These are phyloP conservation scores for Megacollybia marginata DNA, from an alignment of 768 basidiomycete species.

Conservation along the genomic window DNA sequence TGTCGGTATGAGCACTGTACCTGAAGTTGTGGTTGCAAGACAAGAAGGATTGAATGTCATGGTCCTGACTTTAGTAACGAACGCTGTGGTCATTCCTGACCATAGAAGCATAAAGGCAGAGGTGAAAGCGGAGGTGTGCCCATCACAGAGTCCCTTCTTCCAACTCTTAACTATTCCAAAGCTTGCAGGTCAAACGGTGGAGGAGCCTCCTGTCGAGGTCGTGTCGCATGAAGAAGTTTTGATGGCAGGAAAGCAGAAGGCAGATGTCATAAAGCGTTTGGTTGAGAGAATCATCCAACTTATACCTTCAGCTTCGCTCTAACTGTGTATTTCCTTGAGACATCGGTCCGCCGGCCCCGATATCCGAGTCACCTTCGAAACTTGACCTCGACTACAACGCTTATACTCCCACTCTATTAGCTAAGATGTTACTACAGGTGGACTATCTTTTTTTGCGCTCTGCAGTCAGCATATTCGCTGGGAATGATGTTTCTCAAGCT, in stretches of 20 bases:
- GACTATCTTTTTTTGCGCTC: too few species aligned
- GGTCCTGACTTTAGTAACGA: conserved; percentile 82
- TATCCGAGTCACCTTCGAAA: too few species aligned
- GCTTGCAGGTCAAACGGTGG: conserved; percentile 53
- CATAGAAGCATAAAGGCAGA: conserved; percentile 68
- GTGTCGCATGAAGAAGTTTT: conserved; percentile 83
- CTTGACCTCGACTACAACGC: too few species aligned
- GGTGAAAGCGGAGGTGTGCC: conserved; percentile 66
- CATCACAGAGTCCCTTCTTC: background rate
- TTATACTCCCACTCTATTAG: too few species aligned
- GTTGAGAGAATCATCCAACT: conserved; percentile 57
- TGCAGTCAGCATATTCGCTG: too few species aligned
- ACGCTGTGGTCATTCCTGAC: conserved; percentile 68
- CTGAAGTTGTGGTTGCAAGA: conserved; percentile 76
- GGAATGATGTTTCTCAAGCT: too few species aligned
- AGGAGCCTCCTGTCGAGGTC: conserved; percentile 30
- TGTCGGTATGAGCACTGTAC: conserved; percentile 93
- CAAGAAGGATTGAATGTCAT: conserved; percentile 71
- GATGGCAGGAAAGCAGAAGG: conserved; percentile 54
- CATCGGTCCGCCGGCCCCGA: too few species aligned
- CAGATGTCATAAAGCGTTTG: conserved; percentile 61
- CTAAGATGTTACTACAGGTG: too few species aligned
- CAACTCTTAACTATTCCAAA: background rate
- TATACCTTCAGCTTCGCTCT: conserved; percentile 3
- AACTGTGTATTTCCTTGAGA: background rate